Evolutionary conservation across 257 asterid species (phyloP).

Genomic region (Primulina eburnea): DNA sequence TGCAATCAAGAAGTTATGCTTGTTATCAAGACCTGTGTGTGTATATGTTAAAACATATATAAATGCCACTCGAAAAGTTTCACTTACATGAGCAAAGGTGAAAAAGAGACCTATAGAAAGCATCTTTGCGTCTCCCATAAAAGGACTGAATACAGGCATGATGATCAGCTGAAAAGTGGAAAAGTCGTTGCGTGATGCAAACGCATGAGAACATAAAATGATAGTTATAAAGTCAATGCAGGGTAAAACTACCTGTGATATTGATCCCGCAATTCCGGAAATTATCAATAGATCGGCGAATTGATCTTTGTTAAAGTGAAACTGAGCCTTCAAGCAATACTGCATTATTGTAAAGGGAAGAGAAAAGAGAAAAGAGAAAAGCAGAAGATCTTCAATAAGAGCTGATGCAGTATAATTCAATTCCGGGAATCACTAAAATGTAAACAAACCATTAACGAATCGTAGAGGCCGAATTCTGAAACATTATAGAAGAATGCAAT

Average conservation of each 20-base stretch:
- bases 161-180: conserved; percentile 56
- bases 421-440: not conserved
- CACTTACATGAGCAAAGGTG: conserved; percentile 54
- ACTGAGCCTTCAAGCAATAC: conserved; percentile 84
- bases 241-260: conserved; percentile 60
- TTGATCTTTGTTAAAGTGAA: conserved; percentile 84
- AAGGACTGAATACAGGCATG: conserved; percentile 75
- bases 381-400: not conserved
- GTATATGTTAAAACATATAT: no score
- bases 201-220: not conserved
- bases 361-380: conserved; percentile 7
- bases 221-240: not conserved
- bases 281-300: conserved; percentile 88
- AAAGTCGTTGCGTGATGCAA: not conserved
- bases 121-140: conserved; percentile 69
- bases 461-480: conserved; percentile 64
- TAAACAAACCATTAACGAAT: conserved; percentile 58
- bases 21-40: not conserved
- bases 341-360: conserved; percentile 32
- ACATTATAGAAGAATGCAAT: conserved; percentile 64
- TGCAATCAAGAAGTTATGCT: conserved; percentile 35
- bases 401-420: not conserved
- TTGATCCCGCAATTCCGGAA: conserved; percentile 66
- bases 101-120: conserved; percentile 75
- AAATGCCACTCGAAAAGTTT: not conserved